Evolutionary conservation across 177 flowering plant species (phyloP), one percentile per base, ranked within the genome.

Genomic region (Vitis hybrid): DNA sequence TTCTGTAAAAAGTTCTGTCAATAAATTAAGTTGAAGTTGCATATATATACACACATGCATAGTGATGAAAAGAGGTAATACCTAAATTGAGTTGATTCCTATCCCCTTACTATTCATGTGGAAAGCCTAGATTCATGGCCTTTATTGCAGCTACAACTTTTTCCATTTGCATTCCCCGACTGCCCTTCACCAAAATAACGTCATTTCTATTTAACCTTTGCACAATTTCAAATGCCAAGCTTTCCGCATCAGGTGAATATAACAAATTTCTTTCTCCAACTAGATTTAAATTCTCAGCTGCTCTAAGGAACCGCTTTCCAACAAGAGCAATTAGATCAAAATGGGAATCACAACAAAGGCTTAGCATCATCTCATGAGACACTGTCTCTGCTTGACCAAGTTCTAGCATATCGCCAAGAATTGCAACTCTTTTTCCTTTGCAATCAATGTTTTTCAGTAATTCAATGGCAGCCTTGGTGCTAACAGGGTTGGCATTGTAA

Each of bases 381-480:
- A 67, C 54, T 34, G 66, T 52, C 49, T 77, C 79, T 20, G n/a
- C 45, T 61, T 73, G 68, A 20, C 81, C 83, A 50, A 78, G 80
- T 58, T 80, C 83, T 39, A 80, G 67, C 79, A 80, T 77, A 73
- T 80, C 83, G 10, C 83, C 83, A 16, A 80, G 78, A 59, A 80
- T 59, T 52, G 71, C 77, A 49, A 80, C 77, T 71, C 81, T 67
- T 67, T 73, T 80, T 22, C 79, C 81, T 9, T 63, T 57, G 69
- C 81, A 77, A 29, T 69, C 77, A 10, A 80, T 78, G 49, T 53
- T 63, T 61, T 68, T 73, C 34, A 80, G 73, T 50, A 75, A 60
- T 65, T 76, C 63, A n/a, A 80, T 75, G 15, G 78, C 80, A 39
- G 79, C 73, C 39, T 18, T 75, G 53, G 71, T 76, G 67, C 79